These are phyloP conservation scores for Naumovozyma dairenensis DNA, from an alignment of 805 yeast species.

Conservation along the genomic window DNA sequence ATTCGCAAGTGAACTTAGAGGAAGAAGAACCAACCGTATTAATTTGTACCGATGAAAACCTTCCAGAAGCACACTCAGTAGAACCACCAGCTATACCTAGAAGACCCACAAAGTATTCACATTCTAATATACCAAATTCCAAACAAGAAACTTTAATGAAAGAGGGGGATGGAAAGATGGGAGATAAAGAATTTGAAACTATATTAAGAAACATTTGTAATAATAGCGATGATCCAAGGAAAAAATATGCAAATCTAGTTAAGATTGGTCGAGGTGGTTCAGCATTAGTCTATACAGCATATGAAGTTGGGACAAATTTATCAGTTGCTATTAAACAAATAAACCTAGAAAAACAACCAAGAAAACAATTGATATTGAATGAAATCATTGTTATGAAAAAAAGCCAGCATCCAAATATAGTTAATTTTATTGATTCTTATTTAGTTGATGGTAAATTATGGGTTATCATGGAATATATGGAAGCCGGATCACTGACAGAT, in stretches of 20 bases:
- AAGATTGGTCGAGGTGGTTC: slow-evolving; percentile 98
- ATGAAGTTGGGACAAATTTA: slow-evolving; percentile 42
- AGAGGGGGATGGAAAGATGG: slow-evolving; percentile 52
- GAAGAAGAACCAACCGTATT: too few relatives aligned
- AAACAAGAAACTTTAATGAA: too few relatives aligned
- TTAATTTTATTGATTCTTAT: slow-evolving; percentile 84
- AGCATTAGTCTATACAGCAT: slow-evolving; percentile 92
- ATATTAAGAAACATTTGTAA: slow-evolving; percentile 70
- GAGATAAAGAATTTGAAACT: slow-evolving; percentile 36
- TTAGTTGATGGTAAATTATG: slow-evolving; percentile 71
- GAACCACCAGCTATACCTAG: too few relatives aligned
- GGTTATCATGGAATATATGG: slow-evolving; percentile 99
- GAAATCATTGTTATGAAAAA: slow-evolving; percentile 96
- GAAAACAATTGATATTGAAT: slow-evolving; percentile 87
- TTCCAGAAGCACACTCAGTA: too few relatives aligned
- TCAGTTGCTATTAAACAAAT: slow-evolving; percentile 93
- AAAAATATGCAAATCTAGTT: slow-evolving; percentile 52
- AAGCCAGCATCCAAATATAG: slow-evolving; percentile 81
- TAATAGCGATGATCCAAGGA: slow-evolving; percentile 79
- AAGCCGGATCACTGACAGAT: slow-evolving; percentile 94
- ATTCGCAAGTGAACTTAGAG: too few relatives aligned
- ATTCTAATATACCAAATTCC: too few relatives aligned
- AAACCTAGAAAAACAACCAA: slow-evolving; percentile 90
- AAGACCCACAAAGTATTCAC: too few relatives aligned
- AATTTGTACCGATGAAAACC: too few relatives aligned